Evolutionary conservation across 164 flowering plant species (phyloP), one percentile per base, ranked within the genome.

Genomic region (Vitis amurensis): DNA sequence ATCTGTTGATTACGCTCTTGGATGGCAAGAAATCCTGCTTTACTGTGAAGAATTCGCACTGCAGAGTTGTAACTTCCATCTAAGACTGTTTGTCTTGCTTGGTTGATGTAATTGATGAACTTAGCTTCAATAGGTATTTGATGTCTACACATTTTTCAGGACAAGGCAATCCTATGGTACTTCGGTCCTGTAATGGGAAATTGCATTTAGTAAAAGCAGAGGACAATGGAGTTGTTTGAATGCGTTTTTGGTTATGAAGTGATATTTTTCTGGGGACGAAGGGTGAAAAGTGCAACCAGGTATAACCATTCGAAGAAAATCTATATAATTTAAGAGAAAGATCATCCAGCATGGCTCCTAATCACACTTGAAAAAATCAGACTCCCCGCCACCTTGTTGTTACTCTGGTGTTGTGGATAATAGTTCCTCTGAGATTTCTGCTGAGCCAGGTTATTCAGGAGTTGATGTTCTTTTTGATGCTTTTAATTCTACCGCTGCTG

Each of bases 401-500:
- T 77, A 68, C 55, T 61, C 14, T 60, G 49, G 19, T 50, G 44
- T 17, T 63, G 48, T 48, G 50, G 63, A 49, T 17, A 50, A 49
- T 69, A 77, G 52, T 47, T 55, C 72, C 49, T 74, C 73, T 66
- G 47, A 29, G 48, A 23, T 30, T n/a, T 51, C 75, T 58, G 63
- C 55, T 53, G 63, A 55, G 17, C 61, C 68, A 50, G 69, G 74
- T 73, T n/a, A 48, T 55, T 61, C 51, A 29, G 73, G 62, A 48
- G 62, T 69, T 3, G 78, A 72, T 70, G 60, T 6, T 69, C 23
- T 62, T 66, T 44, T 37, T 30, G 69, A 58, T 69, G 61, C 72
- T 76, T 52, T 60, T 44, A 60, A 73, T 59, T 76, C 78, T 67
- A 63, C 66, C 29, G 51, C 59, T 71, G 19, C 72, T 75, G 81